Conservation (phyloP, 306 rosid genomes). For the Hippophae tibetana region DNA sequence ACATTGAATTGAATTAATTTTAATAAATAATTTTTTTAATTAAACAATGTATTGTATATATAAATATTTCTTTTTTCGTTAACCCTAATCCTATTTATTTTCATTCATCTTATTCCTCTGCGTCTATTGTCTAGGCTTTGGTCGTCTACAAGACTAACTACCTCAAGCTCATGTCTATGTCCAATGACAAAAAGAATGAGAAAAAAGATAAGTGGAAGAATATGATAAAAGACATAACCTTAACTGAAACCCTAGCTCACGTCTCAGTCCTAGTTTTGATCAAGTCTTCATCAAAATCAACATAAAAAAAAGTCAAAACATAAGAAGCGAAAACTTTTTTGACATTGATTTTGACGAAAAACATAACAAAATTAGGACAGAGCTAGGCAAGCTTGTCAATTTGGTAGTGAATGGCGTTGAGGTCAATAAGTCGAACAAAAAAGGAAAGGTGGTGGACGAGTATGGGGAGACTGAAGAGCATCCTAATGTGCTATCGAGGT, state of each 20-base stretch:
- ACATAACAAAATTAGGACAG: conserved; percentile 58
- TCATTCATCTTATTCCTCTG: no score
- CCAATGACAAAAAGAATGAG: conserved; percentile 23
- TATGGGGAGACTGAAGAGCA: conserved; percentile 10
- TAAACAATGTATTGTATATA: no score
- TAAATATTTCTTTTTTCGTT: no score
- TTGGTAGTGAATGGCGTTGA: conserved; percentile 16
- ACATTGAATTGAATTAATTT: no score
- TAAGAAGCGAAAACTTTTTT: conserved; percentile 58
- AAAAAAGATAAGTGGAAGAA: conserved; percentile 29
- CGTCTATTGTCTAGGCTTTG: no score
- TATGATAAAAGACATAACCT: conserved; percentile 6
- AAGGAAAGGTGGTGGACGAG: conserved; percentile 11
- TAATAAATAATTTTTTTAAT: no score
- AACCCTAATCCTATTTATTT: no score
- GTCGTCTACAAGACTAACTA: conserved; percentile 8
- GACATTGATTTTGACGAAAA: conserved; percentile 29
- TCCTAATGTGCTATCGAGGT: conserved; percentile 44
- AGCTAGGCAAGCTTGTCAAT: conserved; percentile 43
- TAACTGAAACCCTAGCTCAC: conserved; percentile 9
- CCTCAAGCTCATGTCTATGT: conserved; percentile 8
- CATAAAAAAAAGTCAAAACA: conserved; percentile 21
- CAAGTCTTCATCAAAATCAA: conserved; percentile 10
- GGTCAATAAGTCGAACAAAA: conserved; percentile 18
- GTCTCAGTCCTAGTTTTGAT: not conserved